Percentiles rank a stretch among this genome's conserved stretches.
phyloP scores from a whole-genome alignment of 2,329 filamentous ascomycete genomes.

The Moelleriella libera region DNA sequence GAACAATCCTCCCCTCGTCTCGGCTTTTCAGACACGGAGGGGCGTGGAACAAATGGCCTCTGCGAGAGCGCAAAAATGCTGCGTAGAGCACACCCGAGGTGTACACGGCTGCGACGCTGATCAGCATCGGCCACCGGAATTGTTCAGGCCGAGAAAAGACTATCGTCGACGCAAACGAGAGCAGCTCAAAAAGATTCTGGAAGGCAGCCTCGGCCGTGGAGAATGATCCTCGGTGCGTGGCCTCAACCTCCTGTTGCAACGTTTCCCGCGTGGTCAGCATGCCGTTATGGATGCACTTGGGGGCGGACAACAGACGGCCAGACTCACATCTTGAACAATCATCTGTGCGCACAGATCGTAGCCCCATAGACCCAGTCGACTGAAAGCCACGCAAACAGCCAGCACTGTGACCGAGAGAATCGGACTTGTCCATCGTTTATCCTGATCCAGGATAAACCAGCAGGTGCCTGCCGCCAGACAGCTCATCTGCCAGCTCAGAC shows the following conservation, averaged over 20 bases:
- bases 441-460: conserved; percentile 1
- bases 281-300: background rate
- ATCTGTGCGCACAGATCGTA: conserved; percentile 47
- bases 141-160: conserved; percentile 46
- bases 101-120: conserved; percentile 39
- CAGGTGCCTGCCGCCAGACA: conserved; percentile 29
- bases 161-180: conserved; percentile 52
- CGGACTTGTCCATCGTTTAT: conserved; percentile 12
- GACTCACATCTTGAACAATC: conserved; percentile 44
- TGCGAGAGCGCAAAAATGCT: conserved; percentile 14
- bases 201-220: conserved; percentile 53
- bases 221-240: conserved; percentile 48
- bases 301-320: background rate
- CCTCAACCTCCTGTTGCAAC: conserved; percentile 33
- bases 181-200: conserved; percentile 57
- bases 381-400: conserved; percentile 35
- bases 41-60: conserved; percentile 19
- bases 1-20: background rate
- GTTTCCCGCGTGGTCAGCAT: background rate
- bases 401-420: conserved; percentile 31
- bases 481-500: conserved; percentile 50
- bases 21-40: conserved; percentile 1
- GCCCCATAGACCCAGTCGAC: conserved; percentile 45
- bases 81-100: conserved; percentile 15
- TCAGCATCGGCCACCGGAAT: conserved; percentile 47